Base-by-base conservation (phyloP, 2,329 filamentous ascomycete species). In the Neofusicoccum kwambonambiense region DNA sequence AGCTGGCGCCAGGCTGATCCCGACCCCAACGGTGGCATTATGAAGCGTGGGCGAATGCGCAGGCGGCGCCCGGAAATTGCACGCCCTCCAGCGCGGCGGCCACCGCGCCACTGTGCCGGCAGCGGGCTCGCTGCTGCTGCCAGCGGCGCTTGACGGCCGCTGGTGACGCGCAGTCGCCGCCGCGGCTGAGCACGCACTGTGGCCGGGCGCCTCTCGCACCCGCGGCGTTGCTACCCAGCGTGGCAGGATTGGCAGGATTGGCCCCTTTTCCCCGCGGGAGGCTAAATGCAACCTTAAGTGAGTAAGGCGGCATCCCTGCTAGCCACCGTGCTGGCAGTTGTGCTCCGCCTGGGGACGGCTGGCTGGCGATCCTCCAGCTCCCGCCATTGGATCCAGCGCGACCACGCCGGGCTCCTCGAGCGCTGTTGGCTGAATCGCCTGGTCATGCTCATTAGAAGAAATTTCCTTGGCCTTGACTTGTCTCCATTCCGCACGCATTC, bases 271-370 rank as follows among this genome's bases (percentile, higher is more conserved):
- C 61, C 61, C 22, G n/a, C 61, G 61, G 39, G 61, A 64, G 61
- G 61, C 61, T 56, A 56, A 44, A 45, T 35, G 61, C 61, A 56
- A 64, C 61, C 61, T 64, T 64, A 64, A 56, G 22, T 37, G 17
- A 37, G 39, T 34, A n/a, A 15, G 7, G 11, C n/a, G 7, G 6
- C 12, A 60, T 60, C 56, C 56, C 56, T 60, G 56, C 56, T 60
- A 60, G 56, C 56, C 9, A 4, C 50, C 15, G 5, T 9, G 50
- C 44, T 49, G 27, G 31, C 35, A 61, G 31, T 31, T 31, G 44
- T 45, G 44, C 44, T 54, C 47, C 27, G 61, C 39, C 60, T 27
- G 49, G 61, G 49, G 41, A 44, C 41, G 41, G 37, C 49, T 44
- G 61, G 49, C 49, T 63, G 61, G 37, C 31, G 50, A 63, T 52